A percentile compares a stretch with the other conserved stretches of the same genome.
Conservation (phyloP, 2,329 filamentous ascomycete species). For the Dactylellina haptotyla region DNA sequence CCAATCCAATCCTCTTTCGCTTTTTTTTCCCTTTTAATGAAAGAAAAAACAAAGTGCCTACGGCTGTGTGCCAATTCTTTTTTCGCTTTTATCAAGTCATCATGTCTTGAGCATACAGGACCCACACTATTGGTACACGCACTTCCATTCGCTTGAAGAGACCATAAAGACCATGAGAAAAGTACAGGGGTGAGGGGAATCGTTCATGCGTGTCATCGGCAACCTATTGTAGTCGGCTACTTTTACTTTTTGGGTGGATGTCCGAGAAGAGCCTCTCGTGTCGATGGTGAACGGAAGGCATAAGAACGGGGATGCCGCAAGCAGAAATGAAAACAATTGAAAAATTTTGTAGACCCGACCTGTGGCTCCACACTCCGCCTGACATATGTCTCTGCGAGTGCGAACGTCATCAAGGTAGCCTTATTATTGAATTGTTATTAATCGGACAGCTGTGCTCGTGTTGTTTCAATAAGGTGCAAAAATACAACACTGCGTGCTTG, state of each 20-base stretch:
- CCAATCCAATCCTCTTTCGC: slow-evolving; percentile 6
- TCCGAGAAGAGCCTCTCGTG: background rate
- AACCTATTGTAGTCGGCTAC: background rate
- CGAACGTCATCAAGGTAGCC: background rate
- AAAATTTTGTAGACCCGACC: no score
- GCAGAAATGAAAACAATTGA: no score
- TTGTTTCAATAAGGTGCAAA: background rate
- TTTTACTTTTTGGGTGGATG: slow-evolving; percentile 2
- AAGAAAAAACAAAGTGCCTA: background rate
- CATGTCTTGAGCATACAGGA: slow-evolving; percentile 27
- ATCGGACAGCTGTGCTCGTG: background rate
- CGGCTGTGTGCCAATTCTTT: background rate
- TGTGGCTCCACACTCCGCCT: no score
- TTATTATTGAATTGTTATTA: background rate
- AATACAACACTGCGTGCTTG: no score
- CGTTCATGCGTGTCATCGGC: slow-evolving; percentile 49
- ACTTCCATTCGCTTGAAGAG: slow-evolving; percentile 9
- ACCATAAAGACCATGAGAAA: background rate
- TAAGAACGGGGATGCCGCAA: no score
- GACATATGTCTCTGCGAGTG: slow-evolving; percentile 5
- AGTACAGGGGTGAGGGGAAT: background rate
- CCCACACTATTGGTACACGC: slow-evolving; percentile 7
- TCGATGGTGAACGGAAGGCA: background rate
- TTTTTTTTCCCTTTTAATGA: slow-evolving; percentile 2
- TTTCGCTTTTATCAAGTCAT: no score